Evolutionary conservation across 176 grass and related monocot species (phyloP), one percentile per base, ranked within the genome.

Genomic region (Raddia guianensis): DNA sequence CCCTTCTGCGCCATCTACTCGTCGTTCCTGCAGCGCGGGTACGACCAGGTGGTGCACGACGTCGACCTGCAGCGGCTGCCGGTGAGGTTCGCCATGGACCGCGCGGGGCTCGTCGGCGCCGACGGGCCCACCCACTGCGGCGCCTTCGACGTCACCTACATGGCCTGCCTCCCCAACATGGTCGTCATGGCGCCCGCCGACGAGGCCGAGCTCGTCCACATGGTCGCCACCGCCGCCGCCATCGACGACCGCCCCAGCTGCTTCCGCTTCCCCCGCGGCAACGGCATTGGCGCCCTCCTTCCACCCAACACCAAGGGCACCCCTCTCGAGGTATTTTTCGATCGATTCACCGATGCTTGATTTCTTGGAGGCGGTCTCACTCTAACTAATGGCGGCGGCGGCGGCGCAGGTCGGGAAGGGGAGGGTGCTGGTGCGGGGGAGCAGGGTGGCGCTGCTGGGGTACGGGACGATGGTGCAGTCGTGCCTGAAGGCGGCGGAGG

Each of bases 1-100:
- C 96, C 96, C 2, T 99, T 99, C 86, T 99, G 96, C 61, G 88
- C 92, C 75, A 95, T 99, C 80, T 99, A 99, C 82, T 99, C 96
- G 1, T 93, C 92, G 2, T 99, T 99, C 75, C 90, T 99, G 45
- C 92, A 99, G 86, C 91, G 96, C 46, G 96, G 96, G 3, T 99
- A 99, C 86, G 96, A 99, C 80, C 92, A 99, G 92, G 96, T 99
- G 45, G 96, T 91, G 64, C 96, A 99, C 49, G 96, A 99, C 76
- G 96, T 99, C 3, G 96, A 99, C 86, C 79, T 99, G 33, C 96
- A 99, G 74, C 82, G 86, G 7, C 71, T 99, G 12, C 96, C 96
- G 6, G 96, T 99, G 47, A 81, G 96, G 9, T 95, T 99, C 54
- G 96, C 92, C 0, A 64, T 95, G 5, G 96, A 99, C 79, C 76